phyloP scores from a whole-genome alignment of 495 filamentous ascomycete genomes.

The Parathielavia hyrcaniae region DNA sequence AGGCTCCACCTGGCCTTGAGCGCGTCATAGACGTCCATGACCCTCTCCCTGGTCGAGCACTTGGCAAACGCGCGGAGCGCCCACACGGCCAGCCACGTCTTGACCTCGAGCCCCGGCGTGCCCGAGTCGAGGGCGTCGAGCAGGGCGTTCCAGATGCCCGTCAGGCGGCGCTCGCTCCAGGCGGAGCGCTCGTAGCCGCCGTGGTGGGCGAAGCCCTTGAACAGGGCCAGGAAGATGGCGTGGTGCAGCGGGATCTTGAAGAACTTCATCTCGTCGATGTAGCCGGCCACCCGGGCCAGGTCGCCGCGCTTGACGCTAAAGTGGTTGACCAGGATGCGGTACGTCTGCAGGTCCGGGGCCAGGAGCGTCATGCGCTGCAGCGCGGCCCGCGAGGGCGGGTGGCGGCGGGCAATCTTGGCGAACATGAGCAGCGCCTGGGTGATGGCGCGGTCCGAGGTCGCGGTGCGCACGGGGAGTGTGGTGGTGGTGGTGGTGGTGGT shows the following conservation, averaged over 20 bases:
- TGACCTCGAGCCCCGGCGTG: slow-evolving; percentile 36
- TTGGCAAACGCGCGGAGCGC: slow-evolving; percentile 42
- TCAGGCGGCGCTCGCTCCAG: slow-evolving; percentile 59
- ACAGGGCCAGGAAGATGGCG: slow-evolving; percentile 58
- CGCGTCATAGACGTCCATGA: slow-evolving; percentile 39
- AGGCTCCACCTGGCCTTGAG: slow-evolving; percentile 38
- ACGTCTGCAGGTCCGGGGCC: slow-evolving; percentile 58
- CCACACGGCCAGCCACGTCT: slow-evolving; percentile 46
- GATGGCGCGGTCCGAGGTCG: slow-evolving; percentile 44
- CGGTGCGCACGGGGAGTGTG: slow-evolving; percentile 41
- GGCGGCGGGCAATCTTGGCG: slow-evolving; percentile 37
- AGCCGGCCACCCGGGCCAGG: slow-evolving; percentile 47
- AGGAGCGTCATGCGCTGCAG: slow-evolving; percentile 52
- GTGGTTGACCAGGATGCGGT: slow-evolving; percentile 55
- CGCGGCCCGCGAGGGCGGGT: slow-evolving; percentile 36
- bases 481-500: background rate
- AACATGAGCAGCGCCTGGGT: slow-evolving; percentile 52
- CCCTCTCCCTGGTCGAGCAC: slow-evolving; percentile 33
- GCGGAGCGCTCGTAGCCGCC: slow-evolving; percentile 54
- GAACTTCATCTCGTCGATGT: slow-evolving; percentile 60
- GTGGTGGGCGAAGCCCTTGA: slow-evolving; percentile 68
- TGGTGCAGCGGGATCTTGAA: slow-evolving; percentile 53
- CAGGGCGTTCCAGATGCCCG: slow-evolving; percentile 44
- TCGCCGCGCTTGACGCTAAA: slow-evolving; percentile 50
- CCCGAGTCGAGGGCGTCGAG: slow-evolving; percentile 37